Evolutionary conservation across 148 eudicot genomes (phyloP), one percentile per base, ranked within the genome.

Genomic region (Talinum fruticosum): DNA sequence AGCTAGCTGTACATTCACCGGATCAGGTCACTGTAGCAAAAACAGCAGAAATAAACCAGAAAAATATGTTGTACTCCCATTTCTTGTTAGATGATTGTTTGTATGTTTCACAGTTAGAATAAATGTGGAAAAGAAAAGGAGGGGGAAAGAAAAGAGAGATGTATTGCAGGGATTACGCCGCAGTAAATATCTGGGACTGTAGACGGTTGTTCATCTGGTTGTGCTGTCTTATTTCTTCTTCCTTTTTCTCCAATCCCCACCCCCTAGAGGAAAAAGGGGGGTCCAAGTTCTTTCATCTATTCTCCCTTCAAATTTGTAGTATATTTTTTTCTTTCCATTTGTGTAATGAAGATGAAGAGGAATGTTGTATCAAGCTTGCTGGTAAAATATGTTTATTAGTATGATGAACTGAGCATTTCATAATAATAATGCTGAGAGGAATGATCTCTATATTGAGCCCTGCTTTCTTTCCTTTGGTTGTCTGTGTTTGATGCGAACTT

Each of bases 41-140:
- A 35, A 45, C 45, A 3, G 26, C 45, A 37, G 18, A 37, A 21
- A 26, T 37, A 71, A 16, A 41, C 4, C 1, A 66, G 23, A 24
- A 72, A 28, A 2, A 47, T 29, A 6, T 47, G 36, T n/a, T 72
- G 49, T 72, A 72, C 28, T 79, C 61, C 72, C 57, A 62, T 24
- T 61, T 74, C 66, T 67, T 32, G 79, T 78, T 59, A 75, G 81
- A 66, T 81, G 35, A 69, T 73, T 80, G 59, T 80, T 82, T 82
- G 86, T 82, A 82, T 70, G 69, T 71, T 65, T 23, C 26, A 71
- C 36, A 69, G 76, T 28, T 26, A 70, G 62, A 73, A 80, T 75
- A 76, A 81, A 74, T 47, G 29, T 59, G 36, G 33, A 69, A 71
- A 54, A 23, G 36, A 68, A 72, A 77, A 41, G 41, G 1, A 34